Base-by-base conservation (phyloP, 2,329 filamentous ascomycete genomes). In the Coniella vitis region DNA sequence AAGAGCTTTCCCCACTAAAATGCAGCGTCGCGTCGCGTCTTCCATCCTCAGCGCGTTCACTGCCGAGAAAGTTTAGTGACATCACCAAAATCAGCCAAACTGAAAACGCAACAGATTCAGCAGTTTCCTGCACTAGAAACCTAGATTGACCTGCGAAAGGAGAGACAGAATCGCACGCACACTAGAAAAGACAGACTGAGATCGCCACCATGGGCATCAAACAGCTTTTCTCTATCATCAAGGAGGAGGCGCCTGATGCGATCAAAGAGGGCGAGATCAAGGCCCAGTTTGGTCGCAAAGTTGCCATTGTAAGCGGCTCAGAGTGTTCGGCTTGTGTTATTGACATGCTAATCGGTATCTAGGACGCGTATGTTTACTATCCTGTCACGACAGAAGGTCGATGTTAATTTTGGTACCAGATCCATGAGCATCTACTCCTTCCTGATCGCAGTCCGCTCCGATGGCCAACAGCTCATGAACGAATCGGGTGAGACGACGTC, bases 381-480 rank as follows among this genome's bases (percentile, higher is more conserved):
- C 5, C 10, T 20, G 34, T n/a, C 12, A 13, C 19, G 4, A 16
- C 34, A 36, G 34, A 14, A 36, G n/a, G 17, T 36, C 37, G 16
- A 3, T 45, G 41, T 57, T 60, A 41, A 56, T 46, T 16, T 13
- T 13, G n/a, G 4, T 31, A 44, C 51, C 60, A 87, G 84, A 39
- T 98, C 93, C 41, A 98, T 98, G 93, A 95, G 88, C 70, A 90
- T 98, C 62, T 98, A 98, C 77, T 95, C 88, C 69, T 98, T 98
- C 74, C 81, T 98, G 53, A 93, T 98, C 65, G 93, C 93, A 43
- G 93, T 98, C 48, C 90, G 93, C 59, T 96, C 90, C 61, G 90
- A 95, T 60, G 93, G 93, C 59, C 89, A 98, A 67, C 90, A 96
- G 69, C 84, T 98, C 60, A 97, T 84, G 78, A 94, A 85, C 68